Evolutionary conservation across 2,329 filamentous ascomycete species (phyloP), one percentile per base, ranked within the genome.

Genomic region (Monilinia aucupariae): DNA sequence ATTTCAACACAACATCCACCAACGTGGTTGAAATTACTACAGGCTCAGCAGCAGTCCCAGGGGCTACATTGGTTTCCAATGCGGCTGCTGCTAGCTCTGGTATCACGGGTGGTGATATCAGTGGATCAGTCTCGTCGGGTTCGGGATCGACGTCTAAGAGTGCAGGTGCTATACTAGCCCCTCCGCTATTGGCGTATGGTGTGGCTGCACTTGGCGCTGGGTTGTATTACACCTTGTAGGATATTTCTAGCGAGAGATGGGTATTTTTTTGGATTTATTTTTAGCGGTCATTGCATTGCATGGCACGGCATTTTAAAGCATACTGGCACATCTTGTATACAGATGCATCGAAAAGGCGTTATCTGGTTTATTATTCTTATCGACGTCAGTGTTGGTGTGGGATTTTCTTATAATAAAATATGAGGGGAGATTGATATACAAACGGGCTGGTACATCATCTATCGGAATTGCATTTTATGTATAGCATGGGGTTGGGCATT

Each of bases 1-100:
- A 80, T 58, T 86, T 85, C 74, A 84, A 88, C 71, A 77, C 80
- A 4, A 81, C 81, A 0, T 64, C 70, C 20, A 78, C 77, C 6
- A 79, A 78, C 55, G 74, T 88, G 20, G 67, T 79, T 43, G 84
- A 87, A 75, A 87, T 88, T 63, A 75, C 75, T 27, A 76, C 75
- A 13, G 82, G 82, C 8, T 74, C 74, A 15, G 70, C 74, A 22
- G 69, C 78, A 0, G 79, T 88, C 4, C 85, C 85, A 13, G 78
- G 77, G n/a, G 83, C 84, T 3, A 81, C 78, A 0, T 72, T 72
- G 15, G 83, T 84, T 1, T 65, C 73, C 3, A 79, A 81, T 53
- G 74, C 82, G 0, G 80, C 82, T 1, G 69, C 75, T 3, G 83
- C 84, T 0, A 81, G 78, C 4, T 76, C 64, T 2, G 69, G 68